These are phyloP conservation scores for Starmera quercuum DNA, from an alignment of 805 yeast genomes.

Conservation along the genomic window DNA sequence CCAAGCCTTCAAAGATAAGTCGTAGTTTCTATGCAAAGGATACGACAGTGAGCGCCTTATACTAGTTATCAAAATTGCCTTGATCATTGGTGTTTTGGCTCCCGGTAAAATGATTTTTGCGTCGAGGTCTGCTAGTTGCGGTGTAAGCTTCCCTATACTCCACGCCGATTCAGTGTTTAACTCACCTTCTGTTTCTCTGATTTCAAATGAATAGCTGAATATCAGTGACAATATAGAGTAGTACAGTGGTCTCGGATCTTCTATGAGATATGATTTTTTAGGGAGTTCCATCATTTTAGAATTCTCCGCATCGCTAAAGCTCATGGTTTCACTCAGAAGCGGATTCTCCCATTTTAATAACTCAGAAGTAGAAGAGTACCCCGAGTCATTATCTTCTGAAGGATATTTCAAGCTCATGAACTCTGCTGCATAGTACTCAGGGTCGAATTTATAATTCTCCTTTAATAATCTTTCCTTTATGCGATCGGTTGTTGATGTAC, in stretches of 20 bases:
- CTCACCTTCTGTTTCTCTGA: conserved; percentile 63
- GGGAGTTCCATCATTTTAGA: conserved; percentile 67
- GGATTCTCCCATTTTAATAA: conserved; percentile 50
- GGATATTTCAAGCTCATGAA: conserved; percentile 51
- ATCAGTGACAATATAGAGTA: conserved; percentile 57
- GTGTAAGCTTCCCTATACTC: conserved; percentile 83
- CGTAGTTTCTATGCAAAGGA: conserved; percentile 73
- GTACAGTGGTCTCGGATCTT: conserved; percentile 48
- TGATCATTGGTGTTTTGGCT: conserved; percentile 27
- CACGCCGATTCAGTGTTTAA: conserved; percentile 85
- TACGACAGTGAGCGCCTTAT: conserved; percentile 68
- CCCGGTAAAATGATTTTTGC: conserved; percentile 35
- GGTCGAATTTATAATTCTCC: conserved; percentile 74
- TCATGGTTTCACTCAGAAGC: conserved; percentile 26
- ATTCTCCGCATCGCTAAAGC: conserved; percentile 53
- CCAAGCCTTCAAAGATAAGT: conserved; percentile 58
- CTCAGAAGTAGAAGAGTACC: conserved; percentile 30
- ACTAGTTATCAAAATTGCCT: conserved; percentile 50
- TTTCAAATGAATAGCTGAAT: conserved; percentile 70
- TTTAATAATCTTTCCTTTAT: conserved; percentile 57
- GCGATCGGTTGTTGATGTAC: conserved; percentile 47
- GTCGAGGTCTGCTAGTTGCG: conserved; percentile 73
- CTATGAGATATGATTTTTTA: conserved; percentile 47
- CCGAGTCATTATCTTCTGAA: conserved; percentile 43
- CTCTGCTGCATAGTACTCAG: conserved; percentile 85